Base-by-base conservation (phyloP, 805 yeast genomes). In the Myxozyma monticola region DNA sequence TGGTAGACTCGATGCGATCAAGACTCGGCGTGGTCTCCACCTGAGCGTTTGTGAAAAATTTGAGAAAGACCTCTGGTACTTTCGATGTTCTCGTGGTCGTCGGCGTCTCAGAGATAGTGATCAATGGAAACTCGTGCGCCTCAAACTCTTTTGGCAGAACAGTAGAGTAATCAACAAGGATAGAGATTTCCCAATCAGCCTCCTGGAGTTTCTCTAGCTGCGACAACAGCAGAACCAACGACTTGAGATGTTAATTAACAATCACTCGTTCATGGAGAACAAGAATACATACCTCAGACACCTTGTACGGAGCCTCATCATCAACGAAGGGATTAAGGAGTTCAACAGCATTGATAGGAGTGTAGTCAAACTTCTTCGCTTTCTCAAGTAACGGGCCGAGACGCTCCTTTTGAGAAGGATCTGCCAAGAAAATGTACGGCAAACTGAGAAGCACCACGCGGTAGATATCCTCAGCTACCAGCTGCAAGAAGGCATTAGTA, bases 1-100 rank as follows among this genome's bases (percentile, higher is more conserved):
- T 65, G 48, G 87, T 70, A 0, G 84, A 81, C 20, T 74, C 75
- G 51, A 78, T 77, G 1, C 80, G 63, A 0, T 70, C 71, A 3
- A 72, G 68, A 2, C 76, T 69, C 0, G 90, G 86, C 3, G 81
- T 80, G 1, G 96, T 87, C 46, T 80, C 84, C 45, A 86, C 79
- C 2, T 74, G 40, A 46, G 45, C 8, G 69, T 58, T 29, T 83
- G 88, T 14, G 83, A 80, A 59, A 82, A 82, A 63, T 20, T 37
- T 42, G 21, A 47, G 37, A 84, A 77, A 18, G 79, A 68, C 36
- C 73, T 71, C 62, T 87, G 75, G 54, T 90, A 84, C 36, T 72
- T 17, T 15, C 9, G 50, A 26, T n/a, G 14, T 18, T n/a, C n/a
- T n/a, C n/a, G n/a, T n/a, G n/a, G n/a, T n/a, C n/a, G n/a, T n/a